Conservation (phyloP, 2,329 filamentous ascomycete species). For the Trichophyton equinum region DNA sequence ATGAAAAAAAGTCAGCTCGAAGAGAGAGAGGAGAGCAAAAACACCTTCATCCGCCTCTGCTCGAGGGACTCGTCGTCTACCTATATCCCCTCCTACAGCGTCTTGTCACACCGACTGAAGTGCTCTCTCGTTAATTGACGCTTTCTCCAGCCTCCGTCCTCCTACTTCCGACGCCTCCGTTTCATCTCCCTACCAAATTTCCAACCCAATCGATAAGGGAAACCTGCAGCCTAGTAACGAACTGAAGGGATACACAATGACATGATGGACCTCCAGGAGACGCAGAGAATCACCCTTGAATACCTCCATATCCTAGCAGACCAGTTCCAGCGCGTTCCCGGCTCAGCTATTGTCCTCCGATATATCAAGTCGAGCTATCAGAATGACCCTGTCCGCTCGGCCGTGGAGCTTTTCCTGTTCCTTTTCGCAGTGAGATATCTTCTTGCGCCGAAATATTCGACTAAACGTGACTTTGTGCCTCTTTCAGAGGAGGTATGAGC, state of each 20-base stretch:
- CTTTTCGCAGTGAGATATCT: conserved; percentile 93
- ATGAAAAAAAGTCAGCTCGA: background rate
- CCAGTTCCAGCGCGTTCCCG: conserved; percentile 79
- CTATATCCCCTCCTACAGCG: background rate
- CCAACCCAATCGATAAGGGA: background rate
- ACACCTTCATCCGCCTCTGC: background rate
- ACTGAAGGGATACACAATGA: background rate
- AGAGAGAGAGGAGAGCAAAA: background rate
- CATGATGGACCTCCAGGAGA: conserved; percentile 46
- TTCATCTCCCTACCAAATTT: background rate
- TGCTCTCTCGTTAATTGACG: background rate
- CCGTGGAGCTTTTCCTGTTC: conserved; percentile 84
- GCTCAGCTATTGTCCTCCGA: conserved; percentile 83
- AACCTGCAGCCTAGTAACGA: background rate
- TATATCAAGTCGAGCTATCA: conserved; percentile 98
- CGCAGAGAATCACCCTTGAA: conserved; percentile 41
- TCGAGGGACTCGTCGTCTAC: background rate
- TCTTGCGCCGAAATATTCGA: conserved; percentile 82
- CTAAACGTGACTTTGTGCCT: conserved; percentile 79
- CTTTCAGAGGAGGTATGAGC: conserved; percentile 60
- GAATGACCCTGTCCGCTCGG: conserved; percentile 85
- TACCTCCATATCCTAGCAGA: conserved; percentile 45
- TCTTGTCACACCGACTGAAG: background rate
- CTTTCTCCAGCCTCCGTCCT: background rate
- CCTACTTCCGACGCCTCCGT: background rate